These are phyloP conservation scores for Aechmea fasciata DNA, from an alignment of 176 grass and related monocot genomes.

Conservation along the genomic window DNA sequence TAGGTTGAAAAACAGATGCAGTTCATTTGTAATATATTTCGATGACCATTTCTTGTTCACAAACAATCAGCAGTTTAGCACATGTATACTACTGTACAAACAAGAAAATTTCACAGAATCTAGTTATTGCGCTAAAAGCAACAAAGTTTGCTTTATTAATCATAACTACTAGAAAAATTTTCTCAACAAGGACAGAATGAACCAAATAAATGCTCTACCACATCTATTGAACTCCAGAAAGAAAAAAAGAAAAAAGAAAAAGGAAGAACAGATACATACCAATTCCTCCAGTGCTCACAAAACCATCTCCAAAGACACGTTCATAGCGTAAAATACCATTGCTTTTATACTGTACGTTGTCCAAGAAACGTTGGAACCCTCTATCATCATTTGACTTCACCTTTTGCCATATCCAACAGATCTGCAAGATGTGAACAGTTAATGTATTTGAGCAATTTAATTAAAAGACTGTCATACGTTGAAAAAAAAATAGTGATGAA, in stretches of 20 bases:
- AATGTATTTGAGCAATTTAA: background rate
- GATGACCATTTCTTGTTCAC: background rate
- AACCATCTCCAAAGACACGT: slow-evolving; percentile 84
- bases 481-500: slow-evolving; percentile 1
- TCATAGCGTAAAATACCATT: slow-evolving; percentile 90
- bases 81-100: background rate
- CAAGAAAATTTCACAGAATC: background rate
- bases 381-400: slow-evolving; percentile 68
- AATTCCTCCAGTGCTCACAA: slow-evolving; percentile 89
- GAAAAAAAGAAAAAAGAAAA: background rate
- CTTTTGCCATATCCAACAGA: slow-evolving; percentile 93
- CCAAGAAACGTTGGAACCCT: slow-evolving; percentile 83
- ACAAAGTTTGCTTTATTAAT: no score
- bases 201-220: background rate
- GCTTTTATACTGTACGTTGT: slow-evolving; percentile 95
- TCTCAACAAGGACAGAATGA: background rate
- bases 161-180: no score
- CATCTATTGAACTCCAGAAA: no score
- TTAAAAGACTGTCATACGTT: background rate
- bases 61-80: background rate
- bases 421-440: slow-evolving; percentile 33
- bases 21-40: background rate
- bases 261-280: slow-evolving; percentile 21
- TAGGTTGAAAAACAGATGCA: background rate
- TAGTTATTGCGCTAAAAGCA: background rate